phyloP scores from a whole-genome alignment of 2,329 filamentous ascomycete genomes.

The Ascochyta viciae-villosae region DNA sequence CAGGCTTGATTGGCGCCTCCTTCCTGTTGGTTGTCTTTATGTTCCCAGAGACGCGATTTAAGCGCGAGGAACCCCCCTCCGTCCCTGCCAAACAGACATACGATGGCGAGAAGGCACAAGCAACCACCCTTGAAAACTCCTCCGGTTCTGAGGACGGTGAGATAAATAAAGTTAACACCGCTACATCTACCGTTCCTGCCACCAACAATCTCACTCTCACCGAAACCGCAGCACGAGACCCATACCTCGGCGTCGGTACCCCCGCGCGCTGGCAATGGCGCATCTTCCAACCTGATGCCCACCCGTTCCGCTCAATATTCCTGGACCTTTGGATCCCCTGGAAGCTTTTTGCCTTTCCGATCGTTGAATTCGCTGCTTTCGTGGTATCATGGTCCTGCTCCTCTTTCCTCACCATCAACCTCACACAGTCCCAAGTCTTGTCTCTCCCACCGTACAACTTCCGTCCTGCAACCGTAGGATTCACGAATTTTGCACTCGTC shows the following conservation, averaged over 20 bases:
- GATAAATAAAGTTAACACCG: slow-evolving; percentile 36
- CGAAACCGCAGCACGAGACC: slow-evolving; percentile 57
- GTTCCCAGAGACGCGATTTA: slow-evolving; percentile 70
- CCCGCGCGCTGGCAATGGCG: slow-evolving; percentile 65
- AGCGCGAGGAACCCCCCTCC: slow-evolving; percentile 52
- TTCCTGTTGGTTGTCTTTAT: slow-evolving; percentile 63
- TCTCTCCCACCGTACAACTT: slow-evolving; percentile 64
- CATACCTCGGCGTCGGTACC: slow-evolving; percentile 62
- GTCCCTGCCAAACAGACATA: slow-evolving; percentile 14
- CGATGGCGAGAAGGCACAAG: slow-evolving; percentile 27
- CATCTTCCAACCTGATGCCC: slow-evolving; percentile 58
- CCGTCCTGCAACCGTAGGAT: slow-evolving; percentile 58
- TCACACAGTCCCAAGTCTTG: slow-evolving; percentile 64
- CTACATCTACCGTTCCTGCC: slow-evolving; percentile 18
- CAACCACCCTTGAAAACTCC: slow-evolving; percentile 19
- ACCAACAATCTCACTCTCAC: slow-evolving; percentile 29
- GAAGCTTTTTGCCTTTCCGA: slow-evolving; percentile 68
- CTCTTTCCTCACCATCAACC: slow-evolving; percentile 65
- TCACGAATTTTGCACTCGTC: slow-evolving; percentile 65
- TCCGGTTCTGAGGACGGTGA: slow-evolving; percentile 21
- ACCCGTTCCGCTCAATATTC: slow-evolving; percentile 56
- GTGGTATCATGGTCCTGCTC: slow-evolving; percentile 67
- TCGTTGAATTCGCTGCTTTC: slow-evolving; percentile 68
- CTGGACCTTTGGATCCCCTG: slow-evolving; percentile 67
- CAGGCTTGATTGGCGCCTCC: slow-evolving; percentile 59